Evolutionary conservation across 208 protist species (phyloP).

Genomic region (Acanthamoeba healyi): DNA sequence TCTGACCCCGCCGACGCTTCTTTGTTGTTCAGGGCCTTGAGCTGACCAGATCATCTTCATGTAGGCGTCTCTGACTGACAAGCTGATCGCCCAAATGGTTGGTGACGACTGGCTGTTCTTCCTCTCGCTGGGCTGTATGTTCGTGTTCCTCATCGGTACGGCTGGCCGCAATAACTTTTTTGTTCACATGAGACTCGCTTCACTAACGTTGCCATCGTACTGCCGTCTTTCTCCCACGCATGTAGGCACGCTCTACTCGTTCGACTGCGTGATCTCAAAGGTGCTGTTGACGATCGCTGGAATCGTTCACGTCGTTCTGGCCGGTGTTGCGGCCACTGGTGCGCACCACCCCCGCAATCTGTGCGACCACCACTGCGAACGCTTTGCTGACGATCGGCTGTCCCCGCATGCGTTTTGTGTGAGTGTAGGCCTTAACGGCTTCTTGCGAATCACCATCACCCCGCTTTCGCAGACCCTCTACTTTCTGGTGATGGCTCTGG

Average conservation of each 20-base stretch:
- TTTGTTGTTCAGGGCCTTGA: neutral
- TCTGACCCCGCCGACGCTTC: neutral
- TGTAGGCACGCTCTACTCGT: constrained; percentile 41
- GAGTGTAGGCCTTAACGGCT: neutral
- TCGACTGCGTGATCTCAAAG: constrained; percentile 58
- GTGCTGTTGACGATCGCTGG: constrained; percentile 13
- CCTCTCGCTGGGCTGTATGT: constrained; percentile 38
- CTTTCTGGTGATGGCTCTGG: constrained; percentile 54
- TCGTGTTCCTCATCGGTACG: constrained; percentile 57
- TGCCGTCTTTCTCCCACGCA: neutral
- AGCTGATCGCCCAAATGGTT: constrained; percentile 56
- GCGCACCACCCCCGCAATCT: neutral
- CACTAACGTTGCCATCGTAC: neutral
- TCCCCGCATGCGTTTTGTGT: too few species aligned
- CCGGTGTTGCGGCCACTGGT: constrained; percentile 33
- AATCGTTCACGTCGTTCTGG: constrained; percentile 25
- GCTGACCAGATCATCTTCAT: neutral
- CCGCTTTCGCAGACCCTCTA: constrained; percentile 58
- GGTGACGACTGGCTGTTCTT: constrained; percentile 56
- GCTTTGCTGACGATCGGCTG: too few species aligned
- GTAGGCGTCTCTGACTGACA: constrained; percentile 28
- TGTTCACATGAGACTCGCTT: neutral
- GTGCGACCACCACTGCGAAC: too few species aligned
- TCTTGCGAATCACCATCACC: constrained; percentile 26
- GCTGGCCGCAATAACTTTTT: too few species aligned